Evolutionary conservation across 2,329 filamentous ascomycete species (phyloP).

Genomic region (Curvularia spicifera): DNA sequence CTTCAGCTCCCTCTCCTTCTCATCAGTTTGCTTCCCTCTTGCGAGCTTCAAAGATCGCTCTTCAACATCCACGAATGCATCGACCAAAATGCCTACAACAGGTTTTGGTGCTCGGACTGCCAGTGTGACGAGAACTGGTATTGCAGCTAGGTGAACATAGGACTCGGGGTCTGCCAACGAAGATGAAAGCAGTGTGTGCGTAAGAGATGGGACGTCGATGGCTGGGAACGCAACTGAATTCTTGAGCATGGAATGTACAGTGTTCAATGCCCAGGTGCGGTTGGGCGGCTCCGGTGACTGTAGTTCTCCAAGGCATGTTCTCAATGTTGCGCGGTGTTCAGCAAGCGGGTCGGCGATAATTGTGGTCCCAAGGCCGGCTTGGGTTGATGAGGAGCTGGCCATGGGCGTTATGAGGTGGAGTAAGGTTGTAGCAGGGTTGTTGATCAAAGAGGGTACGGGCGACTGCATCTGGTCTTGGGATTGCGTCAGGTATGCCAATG

Average conservation of each 20-base stretch:
- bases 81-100: slow-evolving; percentile 67
- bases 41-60: slow-evolving; percentile 36
- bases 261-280: slow-evolving; percentile 46
- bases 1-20: slow-evolving; percentile 38
- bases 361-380: slow-evolving; percentile 42
- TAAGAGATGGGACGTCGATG: slow-evolving; percentile 69
- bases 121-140: slow-evolving; percentile 69
- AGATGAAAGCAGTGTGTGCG: slow-evolving; percentile 69
- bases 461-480: slow-evolving; percentile 1
- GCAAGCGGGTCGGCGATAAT: slow-evolving; percentile 54
- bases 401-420: slow-evolving; percentile 62
- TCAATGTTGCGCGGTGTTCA: slow-evolving; percentile 46
- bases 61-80: slow-evolving; percentile 72
- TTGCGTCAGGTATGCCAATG: slow-evolving; percentile 37
- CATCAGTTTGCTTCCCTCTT: slow-evolving; percentile 20
- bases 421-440: slow-evolving; percentile 37
- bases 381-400: slow-evolving; percentile 48
- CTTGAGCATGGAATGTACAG: slow-evolving; percentile 57
- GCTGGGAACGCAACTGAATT: slow-evolving; percentile 59
- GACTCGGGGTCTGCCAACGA: slow-evolving; percentile 71
- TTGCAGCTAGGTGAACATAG: slow-evolving; percentile 72
- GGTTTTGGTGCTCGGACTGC: slow-evolving; percentile 67
- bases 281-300: slow-evolving; percentile 46
- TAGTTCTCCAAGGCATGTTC: slow-evolving; percentile 35
- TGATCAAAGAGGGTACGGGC: slow-evolving; percentile 27